Evolutionary conservation across 2,329 filamentous ascomycete genomes (phyloP), one percentile per base, ranked within the genome.

Genomic region (Fusarium pseudocircinatum): DNA sequence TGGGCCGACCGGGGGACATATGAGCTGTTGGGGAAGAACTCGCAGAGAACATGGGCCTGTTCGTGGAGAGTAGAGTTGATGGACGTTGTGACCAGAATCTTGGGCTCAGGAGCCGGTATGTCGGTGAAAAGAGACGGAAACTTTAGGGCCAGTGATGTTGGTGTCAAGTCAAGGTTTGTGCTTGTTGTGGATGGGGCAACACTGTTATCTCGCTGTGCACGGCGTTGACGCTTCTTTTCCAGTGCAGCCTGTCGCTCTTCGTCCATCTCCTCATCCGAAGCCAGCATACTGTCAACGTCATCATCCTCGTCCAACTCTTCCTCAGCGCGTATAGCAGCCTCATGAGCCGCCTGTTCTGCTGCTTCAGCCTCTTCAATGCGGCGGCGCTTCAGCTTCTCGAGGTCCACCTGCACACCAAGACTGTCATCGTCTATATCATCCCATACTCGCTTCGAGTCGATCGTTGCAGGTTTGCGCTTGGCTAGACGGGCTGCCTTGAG

Each of bases 391-490:
- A 90, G 80, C 78, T 88, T 85, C 74, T 90, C 87, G 61, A 92
- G 82, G 70, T 92, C 88, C 37, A 91, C 88, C 73, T 85, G 84
- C 20, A 84, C 83, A 70, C 86, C 87, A 11, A 90, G 84, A 54
- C 84, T 87, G 74, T 92, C 89, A 63, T 88, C 88, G 53, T 91
- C 91, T 56, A 89, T 89, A 59, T 95, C 91, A 78, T 98, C 95
- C 94, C 94, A 98, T 37, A 94, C 91, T 81, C 96, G 90, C 86
- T 97, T 97, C 77, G 91, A 90, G 77, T 98, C 95, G 65, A 97
- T 88, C 1, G 94, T 97, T 61, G 90, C 82, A 1, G 96, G 93
- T 47, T 95, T 88, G 84, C 97, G 97, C 75, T 89, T 90, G 68
- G 90, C 91, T 69, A 96, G 85, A 77, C 96, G 90, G 74, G 92